These are phyloP conservation scores for Suhomyces anneliseae DNA, from an alignment of 1,139 yeast species.

Conservation along the genomic window DNA sequence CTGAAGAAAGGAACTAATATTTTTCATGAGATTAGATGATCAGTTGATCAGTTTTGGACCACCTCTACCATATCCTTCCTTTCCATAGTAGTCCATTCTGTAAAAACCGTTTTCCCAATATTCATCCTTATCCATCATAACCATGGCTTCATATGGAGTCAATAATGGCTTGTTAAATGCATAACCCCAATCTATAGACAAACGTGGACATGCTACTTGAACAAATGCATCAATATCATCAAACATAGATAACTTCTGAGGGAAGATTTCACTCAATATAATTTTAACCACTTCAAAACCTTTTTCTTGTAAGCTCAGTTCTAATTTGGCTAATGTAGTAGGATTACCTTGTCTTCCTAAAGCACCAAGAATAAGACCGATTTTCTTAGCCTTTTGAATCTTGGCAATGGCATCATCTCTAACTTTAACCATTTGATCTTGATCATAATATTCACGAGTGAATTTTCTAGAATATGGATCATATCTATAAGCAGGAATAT, in stretches of 20 bases:
- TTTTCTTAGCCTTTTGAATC: conserved; percentile 58
- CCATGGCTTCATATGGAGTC: conserved; percentile 97
- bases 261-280: conserved; percentile 88
- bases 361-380: conserved; percentile 92
- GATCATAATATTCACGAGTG: conserved; percentile 86
- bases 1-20: too few relatives aligned
- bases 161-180: conserved; percentile 89
- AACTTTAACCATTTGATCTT: conserved; percentile 71
- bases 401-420: conserved; percentile 68
- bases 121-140: conserved; percentile 70
- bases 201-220: conserved; percentile 96
- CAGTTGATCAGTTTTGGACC: conserved; percentile 17
- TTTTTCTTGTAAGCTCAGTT: conserved; percentile 46
- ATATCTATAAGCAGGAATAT: conserved; percentile 85
- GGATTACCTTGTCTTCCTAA: conserved; percentile 95
- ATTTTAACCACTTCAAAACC: conserved; percentile 79
- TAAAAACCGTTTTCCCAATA: conserved; percentile 68
- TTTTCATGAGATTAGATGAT: too few relatives aligned
- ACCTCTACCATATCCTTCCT: conserved; percentile 94
- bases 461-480: conserved; percentile 94
- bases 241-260: conserved; percentile 89
- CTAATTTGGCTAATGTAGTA: conserved; percentile 66
- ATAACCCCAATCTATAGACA: conserved; percentile 98
- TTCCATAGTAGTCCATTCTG: conserved; percentile 95
- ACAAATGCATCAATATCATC: conserved; percentile 93